A percentile compares a stretch with the other conserved stretches of the same genome.
Conservation (phyloP, 2,329 filamentous ascomycete genomes). For the Emmonsia crescens region DNA sequence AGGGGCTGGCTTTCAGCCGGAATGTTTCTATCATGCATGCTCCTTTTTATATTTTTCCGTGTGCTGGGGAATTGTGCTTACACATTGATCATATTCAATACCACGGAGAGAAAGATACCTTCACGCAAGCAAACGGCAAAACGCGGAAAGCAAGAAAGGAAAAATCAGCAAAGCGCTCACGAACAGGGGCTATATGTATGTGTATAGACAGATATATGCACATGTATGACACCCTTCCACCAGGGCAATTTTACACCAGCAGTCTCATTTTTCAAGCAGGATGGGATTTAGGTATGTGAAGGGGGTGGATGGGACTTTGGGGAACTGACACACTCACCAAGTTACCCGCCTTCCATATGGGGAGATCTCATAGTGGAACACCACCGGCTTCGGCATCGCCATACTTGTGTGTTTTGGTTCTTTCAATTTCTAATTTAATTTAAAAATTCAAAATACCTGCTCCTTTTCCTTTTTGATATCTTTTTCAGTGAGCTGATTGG, state of each 20-base stretch:
- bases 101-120: constrained; percentile 56
- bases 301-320: background rate
- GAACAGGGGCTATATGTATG: background rate
- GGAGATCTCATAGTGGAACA: constrained; percentile 58
- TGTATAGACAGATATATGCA: no score
- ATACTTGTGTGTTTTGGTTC: background rate
- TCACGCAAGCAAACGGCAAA: background rate
- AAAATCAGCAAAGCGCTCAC: background rate
- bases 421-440: background rate
- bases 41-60: background rate
- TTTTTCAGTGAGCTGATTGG: background rate
- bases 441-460: background rate
- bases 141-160: background rate
- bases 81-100: constrained; percentile 57
- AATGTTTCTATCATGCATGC: background rate
- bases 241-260: background rate
- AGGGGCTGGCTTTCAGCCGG: background rate
- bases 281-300: background rate
- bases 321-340: constrained; percentile 22
- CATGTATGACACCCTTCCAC: background rate
- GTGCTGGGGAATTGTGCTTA: constrained; percentile 30
- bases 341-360: constrained; percentile 53
- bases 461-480: background rate
- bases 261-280: no score
- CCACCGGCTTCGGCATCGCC: constrained; percentile 34